Conservation (phyloP, 1,139 yeast species). For the Diutina neorugosa region DNA sequence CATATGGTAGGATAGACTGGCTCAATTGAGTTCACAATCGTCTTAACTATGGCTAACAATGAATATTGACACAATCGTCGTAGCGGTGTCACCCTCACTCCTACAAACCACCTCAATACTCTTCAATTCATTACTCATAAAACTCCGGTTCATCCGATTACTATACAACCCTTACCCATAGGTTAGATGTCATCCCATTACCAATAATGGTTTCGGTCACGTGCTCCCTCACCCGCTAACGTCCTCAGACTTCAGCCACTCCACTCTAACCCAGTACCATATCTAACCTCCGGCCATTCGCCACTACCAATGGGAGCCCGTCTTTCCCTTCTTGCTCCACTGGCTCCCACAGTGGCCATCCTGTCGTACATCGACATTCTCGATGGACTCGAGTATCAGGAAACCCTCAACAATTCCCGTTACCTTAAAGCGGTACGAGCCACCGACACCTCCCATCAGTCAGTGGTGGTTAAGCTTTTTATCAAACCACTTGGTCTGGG, state of each 20-base stretch:
- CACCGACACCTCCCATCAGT: constrained; percentile 43
- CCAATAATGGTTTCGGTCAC: too few relatives aligned
- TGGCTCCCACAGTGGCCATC: constrained; percentile 84
- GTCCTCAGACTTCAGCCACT: neutral
- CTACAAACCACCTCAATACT: too few relatives aligned
- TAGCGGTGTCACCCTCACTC: too few relatives aligned
- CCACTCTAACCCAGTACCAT: neutral
- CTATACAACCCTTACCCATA: too few relatives aligned
- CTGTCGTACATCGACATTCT: constrained; percentile 82
- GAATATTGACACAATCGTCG: too few relatives aligned
- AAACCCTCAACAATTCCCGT: constrained; percentile 62
- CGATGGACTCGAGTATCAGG: constrained; percentile 60
- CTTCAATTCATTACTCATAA: too few relatives aligned
- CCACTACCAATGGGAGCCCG: constrained; percentile 61
- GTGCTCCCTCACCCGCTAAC: neutral
- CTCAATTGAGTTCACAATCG: too few relatives aligned
- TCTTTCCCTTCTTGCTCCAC: constrained; percentile 74
- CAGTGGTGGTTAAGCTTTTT: constrained; percentile 66
- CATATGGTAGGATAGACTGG: too few relatives aligned
- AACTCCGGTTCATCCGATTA: too few relatives aligned
- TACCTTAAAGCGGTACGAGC: constrained; percentile 83
- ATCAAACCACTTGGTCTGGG: constrained; percentile 45
- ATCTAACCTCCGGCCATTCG: neutral
- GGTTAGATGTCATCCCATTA: too few relatives aligned
- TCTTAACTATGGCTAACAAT: too few relatives aligned